These are phyloP conservation scores for Trametes elegans DNA, from an alignment of 768 basidiomycete species.

Conservation along the genomic window DNA sequence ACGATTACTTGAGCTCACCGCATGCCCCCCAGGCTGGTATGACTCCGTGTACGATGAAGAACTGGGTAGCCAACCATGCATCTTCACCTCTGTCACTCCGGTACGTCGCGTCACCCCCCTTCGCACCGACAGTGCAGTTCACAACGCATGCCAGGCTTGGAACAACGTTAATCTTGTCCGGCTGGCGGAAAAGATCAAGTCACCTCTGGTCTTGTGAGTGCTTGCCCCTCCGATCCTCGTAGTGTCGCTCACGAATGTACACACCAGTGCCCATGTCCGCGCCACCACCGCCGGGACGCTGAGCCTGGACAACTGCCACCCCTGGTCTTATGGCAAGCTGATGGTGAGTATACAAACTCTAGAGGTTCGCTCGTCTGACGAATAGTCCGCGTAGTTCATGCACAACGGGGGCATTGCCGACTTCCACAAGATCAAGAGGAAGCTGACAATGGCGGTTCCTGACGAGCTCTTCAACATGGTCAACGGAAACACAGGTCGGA, in stretches of 20 bases:
- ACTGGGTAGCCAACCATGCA: constrained; percentile 84
- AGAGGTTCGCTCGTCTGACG: neutral
- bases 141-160: too few relatives aligned
- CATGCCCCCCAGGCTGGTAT: constrained; percentile 76
- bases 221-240: neutral
- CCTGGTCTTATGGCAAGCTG: constrained; percentile 86
- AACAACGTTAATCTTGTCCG: constrained; percentile 93
- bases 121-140: neutral
- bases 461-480: constrained; percentile 87
- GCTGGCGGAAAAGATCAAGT: constrained; percentile 95
- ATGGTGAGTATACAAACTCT: constrained; percentile 57
- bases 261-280: constrained; percentile 80
- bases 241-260: neutral
- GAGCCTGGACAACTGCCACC: constrained; percentile 94
- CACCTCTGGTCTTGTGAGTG: constrained; percentile 88
- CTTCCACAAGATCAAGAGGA: constrained; percentile 78
- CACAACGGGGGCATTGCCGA: constrained; percentile 94
- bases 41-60: constrained; percentile 83
- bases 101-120: constrained; percentile 42
- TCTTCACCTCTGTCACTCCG: constrained; percentile 94
- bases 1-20: neutral
- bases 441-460: constrained; percentile 68
- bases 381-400: constrained; percentile 70
- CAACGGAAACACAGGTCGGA: constrained; percentile 86
- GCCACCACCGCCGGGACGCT: constrained; percentile 91